Base-by-base conservation (phyloP, 192 early-diverging fungal species). In the Phycomyces nitens region DNA sequence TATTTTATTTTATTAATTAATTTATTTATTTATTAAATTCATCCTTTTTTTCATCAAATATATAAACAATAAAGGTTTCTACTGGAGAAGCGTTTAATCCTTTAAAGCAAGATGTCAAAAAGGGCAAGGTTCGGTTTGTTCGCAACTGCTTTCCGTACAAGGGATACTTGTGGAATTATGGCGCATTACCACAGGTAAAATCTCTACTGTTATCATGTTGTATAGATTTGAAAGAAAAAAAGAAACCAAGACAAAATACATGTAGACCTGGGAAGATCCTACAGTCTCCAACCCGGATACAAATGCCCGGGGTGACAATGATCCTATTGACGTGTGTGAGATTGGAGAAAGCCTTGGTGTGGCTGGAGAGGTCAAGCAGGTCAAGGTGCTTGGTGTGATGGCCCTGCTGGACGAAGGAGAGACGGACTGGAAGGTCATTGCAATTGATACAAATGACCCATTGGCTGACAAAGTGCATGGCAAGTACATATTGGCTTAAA, bases 121-220 rank as follows among this genome's bases (percentile, higher is more conserved):
- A 98, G 82, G 94, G 94, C 70, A 99, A 98, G 84, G 89, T 98
- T 65, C 89, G 97, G 56, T 98, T 86, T 74, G 97, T 99, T 62
- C 87, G 93, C 72, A 99, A 99, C 85, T 91, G 92, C 73, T 99
- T 97, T 88, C 96, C 97, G 11, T 96, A 97, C 87, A 92, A 99
- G 73, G 97, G 97, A 55, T 98, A 98, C 80, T 94, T 98, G 77
- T 98, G 97, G 97, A 99, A 99, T 88, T 98, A 99, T 73, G 97
- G 97, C 64, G 97, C 97, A 58, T 86, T 99, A 65, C 97, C 97
- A 38, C 94, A 96, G 77, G 86, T 88, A 75, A 60, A 41, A n/a
- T n/a, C n/a, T n/a, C n/a, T n/a, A n/a, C n/a, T n/a, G n/a, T n/a
- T n/a, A n/a, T n/a, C n/a, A n/a, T n/a, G n/a, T n/a, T n/a, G n/a